Evolutionary conservation across 108 stramenopile genomes (phyloP).

Genomic region (Cyclotella kingstonii): DNA sequence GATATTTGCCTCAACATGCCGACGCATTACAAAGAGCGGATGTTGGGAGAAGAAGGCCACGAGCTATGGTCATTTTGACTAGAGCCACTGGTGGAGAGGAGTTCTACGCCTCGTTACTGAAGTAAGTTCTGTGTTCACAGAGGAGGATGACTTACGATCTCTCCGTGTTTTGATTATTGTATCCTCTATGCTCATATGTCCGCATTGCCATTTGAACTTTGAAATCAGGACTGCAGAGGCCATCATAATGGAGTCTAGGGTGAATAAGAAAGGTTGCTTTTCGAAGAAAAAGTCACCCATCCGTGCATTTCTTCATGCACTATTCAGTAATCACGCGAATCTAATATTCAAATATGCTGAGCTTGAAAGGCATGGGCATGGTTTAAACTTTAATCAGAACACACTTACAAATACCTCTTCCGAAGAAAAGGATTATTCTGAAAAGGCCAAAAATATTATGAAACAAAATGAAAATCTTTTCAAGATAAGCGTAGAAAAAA

Average conservation of each 20-base stretch:
- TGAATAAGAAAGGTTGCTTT: conserved; percentile 14
- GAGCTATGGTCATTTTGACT: conserved; percentile 81
- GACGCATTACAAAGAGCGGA: conserved; percentile 56
- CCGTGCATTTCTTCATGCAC: conserved; percentile 30
- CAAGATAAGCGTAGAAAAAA: conserved; percentile 12
- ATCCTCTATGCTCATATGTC: not conserved
- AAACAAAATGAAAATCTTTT: conserved; percentile 39
- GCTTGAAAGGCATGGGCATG: conserved; percentile 21
- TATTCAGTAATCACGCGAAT: conserved; percentile 25
- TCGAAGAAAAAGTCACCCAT: conserved; percentile 22
- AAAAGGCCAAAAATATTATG: conserved; percentile 32
- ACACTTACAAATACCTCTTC: not conserved
- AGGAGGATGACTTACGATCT: not conserved
- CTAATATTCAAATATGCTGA: conserved; percentile 31
- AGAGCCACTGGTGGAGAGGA: conserved; percentile 66
- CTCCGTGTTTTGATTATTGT: not conserved
- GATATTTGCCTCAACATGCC: conserved; percentile 61
- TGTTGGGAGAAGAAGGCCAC: conserved; percentile 74
- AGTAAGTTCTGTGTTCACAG: conserved; percentile 38
- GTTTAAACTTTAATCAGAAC: conserved; percentile 23
- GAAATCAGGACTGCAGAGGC: conserved; percentile 34
- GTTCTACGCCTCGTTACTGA: conserved; percentile 72
- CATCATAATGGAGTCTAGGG: conserved; percentile 14
- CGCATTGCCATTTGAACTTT: not conserved
- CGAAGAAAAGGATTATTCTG: conserved; percentile 12